Conservation (phyloP, 2,329 filamentous ascomycete species). For the Emmonsia crescens region DNA sequence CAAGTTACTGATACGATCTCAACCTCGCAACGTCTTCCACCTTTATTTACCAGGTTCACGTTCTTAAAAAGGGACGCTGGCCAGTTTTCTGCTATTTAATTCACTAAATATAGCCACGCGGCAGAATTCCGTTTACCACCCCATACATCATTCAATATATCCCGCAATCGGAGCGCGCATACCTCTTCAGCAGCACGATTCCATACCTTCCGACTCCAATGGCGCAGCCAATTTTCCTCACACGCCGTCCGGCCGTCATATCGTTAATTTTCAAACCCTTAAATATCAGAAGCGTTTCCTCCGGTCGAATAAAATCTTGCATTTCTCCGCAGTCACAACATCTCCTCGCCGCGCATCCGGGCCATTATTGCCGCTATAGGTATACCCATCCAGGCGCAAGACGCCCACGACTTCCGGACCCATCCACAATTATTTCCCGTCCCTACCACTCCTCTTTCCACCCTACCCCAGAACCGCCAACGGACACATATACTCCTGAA, state of each 20-base stretch:
- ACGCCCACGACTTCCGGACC: not conserved
- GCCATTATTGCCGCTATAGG: not conserved
- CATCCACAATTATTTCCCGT: constrained; percentile 21
- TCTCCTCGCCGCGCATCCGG: not conserved
- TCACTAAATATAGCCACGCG: not conserved
- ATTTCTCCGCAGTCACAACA: not conserved
- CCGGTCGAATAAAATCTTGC: not conserved
- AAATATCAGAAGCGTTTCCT: not conserved
- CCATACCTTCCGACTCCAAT: not conserved
- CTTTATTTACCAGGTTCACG: not conserved
- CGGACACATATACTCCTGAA: constrained; percentile 50
- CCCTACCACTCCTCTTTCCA: constrained; percentile 67
- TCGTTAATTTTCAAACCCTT: not conserved
- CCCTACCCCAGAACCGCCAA: constrained; percentile 40
- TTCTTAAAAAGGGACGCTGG: not conserved
- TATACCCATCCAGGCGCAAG: not conserved
- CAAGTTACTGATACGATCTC: too few relatives aligned
- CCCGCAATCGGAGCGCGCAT: not conserved
- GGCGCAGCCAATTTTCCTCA: not conserved
- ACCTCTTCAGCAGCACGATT: not conserved
- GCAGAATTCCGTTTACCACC: not conserved
- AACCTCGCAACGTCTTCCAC: not conserved
- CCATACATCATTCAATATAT: not conserved
- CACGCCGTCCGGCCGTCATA: not conserved
- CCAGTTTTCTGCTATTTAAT: not conserved